phyloP scores from a whole-genome alignment of 2,329 filamentous ascomycete genomes.

The Aspergillus arachidicola region DNA sequence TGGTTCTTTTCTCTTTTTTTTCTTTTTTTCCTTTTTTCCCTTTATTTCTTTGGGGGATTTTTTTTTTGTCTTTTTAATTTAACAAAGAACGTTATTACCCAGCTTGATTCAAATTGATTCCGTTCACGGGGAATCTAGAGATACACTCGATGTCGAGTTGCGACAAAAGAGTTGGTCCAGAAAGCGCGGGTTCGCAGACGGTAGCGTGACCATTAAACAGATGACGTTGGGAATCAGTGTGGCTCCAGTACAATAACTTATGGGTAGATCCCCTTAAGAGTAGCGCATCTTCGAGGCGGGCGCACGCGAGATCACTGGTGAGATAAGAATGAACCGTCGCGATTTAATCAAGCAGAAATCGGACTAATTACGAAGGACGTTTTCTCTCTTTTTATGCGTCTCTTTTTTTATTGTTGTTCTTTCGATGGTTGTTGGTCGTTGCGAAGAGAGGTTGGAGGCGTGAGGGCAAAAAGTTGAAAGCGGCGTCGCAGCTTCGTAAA shows the following conservation, averaged over 20 bases:
- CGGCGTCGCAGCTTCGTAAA: slow-evolving; percentile 26
- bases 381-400: not conserved
- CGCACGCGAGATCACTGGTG: slow-evolving; percentile 11
- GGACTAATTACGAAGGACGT: slow-evolving; percentile 9
- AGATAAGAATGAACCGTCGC: slow-evolving; percentile 6
- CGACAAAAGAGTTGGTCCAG: slow-evolving; percentile 12
- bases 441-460: slow-evolving; percentile 9
- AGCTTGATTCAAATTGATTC: slow-evolving; percentile 11
- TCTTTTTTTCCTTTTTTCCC: slow-evolving; percentile 10
- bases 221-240: slow-evolving; percentile 36
- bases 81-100: not conserved
- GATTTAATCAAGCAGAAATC: slow-evolving; percentile 13
- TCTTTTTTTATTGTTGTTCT: not conserved
- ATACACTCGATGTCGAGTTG: slow-evolving; percentile 14
- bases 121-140: slow-evolving; percentile 14
- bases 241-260: slow-evolving; percentile 24
- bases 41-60: not conserved
- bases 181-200: slow-evolving; percentile 25
- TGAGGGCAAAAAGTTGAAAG: slow-evolving; percentile 11
- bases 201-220: slow-evolving; percentile 34
- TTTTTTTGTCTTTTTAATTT: not conserved
- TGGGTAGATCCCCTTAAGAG: slow-evolving; percentile 31
- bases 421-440: slow-evolving; percentile 4
- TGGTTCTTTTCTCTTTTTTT: slow-evolving; percentile 9
- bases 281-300: slow-evolving; percentile 28